Conservation (phyloP, 805 yeast genomes). For the Saturnispora halmiae region DNA sequence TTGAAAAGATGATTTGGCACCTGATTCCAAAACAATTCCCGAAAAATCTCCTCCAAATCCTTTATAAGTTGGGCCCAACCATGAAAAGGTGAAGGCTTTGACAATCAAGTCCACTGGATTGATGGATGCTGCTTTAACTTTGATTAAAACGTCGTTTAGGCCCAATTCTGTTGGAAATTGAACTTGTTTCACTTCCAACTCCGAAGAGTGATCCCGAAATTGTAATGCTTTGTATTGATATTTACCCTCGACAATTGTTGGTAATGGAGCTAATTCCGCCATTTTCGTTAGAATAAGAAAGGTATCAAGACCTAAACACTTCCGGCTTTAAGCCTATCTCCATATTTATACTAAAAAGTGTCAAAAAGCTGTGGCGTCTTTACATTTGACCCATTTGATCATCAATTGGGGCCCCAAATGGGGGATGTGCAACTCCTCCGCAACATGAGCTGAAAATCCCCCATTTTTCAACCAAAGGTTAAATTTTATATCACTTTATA, state of each 20-base stretch:
- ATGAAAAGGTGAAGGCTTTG: constrained; percentile 7
- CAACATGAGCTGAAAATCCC: too few species aligned
- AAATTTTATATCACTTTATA: too few species aligned
- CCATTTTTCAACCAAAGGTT: too few species aligned
- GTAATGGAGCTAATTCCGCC: not conserved
- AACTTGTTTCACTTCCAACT: constrained; percentile 9
- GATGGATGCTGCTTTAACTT: constrained; percentile 16
- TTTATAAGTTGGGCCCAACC: constrained; percentile 12
- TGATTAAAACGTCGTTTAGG: constrained; percentile 16
- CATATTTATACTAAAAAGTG: too few species aligned
- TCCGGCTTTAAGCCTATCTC: too few species aligned
- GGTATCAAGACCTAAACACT: too few species aligned
- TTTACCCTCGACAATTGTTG: constrained; percentile 9
- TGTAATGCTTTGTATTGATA: constrained; percentile 14
- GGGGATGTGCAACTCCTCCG: too few species aligned
- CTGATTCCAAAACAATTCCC: constrained; percentile 19
- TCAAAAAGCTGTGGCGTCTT: too few species aligned
- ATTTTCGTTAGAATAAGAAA: too few species aligned
- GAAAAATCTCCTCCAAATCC: constrained; percentile 22
- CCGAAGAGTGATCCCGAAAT: constrained; percentile 12
- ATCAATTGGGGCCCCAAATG: too few species aligned
- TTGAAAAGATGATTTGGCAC: constrained; percentile 13
- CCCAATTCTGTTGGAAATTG: constrained; percentile 11
- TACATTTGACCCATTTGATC: too few species aligned
- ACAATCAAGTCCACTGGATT: constrained; percentile 20